Evolutionary conservation across 805 yeast genomes (phyloP), one percentile per base, ranked within the genome.

Genomic region (Candida insectalens): DNA sequence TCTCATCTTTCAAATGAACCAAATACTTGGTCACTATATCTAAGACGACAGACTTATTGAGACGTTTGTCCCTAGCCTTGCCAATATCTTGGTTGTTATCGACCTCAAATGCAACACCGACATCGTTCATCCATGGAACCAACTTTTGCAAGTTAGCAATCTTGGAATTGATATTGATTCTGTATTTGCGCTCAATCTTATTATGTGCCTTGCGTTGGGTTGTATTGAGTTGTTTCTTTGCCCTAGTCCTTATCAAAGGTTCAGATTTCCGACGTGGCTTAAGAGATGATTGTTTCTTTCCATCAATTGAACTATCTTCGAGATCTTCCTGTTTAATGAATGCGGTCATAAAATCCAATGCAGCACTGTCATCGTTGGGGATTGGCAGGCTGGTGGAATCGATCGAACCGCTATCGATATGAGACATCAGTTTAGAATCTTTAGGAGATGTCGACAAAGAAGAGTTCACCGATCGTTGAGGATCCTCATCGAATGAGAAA

Each of bases 141-240:
- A 78, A 63, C 45, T 68, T 69, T 48, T 77, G 83, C 35, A 78
- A 55, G 20, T 75, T 74, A 4, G 81, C 81, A 36, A 79, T 79
- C 51, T 77, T 78, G 9, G 81, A 72, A 50, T 78, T 78, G 51
- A 79, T 77, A 52, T 78, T 78, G 39, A 76, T 77, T 50, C 85
- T 61, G 53, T 79, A 78, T 38, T 77, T 68, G 50, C 78, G 75
- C 49, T 79, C 87, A 41, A 79, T 76, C 53, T 72, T 74, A 57
- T 78, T 78, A 50, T 79, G 88, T 0, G 83, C 83, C 45, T 73
- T 73, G 44, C 77, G 75, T 55, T 78, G 85, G 7, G 46, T 45
- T 12, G 43, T 32, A 2, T 53, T 53, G 53, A 53, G 50, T 29
- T 54, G 53, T 25, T 49, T 53, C 32, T 48, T 49, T n/a, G n/a